Base-by-base conservation (phyloP, 495 filamentous ascomycete species). In the Xylaria longipes region DNA sequence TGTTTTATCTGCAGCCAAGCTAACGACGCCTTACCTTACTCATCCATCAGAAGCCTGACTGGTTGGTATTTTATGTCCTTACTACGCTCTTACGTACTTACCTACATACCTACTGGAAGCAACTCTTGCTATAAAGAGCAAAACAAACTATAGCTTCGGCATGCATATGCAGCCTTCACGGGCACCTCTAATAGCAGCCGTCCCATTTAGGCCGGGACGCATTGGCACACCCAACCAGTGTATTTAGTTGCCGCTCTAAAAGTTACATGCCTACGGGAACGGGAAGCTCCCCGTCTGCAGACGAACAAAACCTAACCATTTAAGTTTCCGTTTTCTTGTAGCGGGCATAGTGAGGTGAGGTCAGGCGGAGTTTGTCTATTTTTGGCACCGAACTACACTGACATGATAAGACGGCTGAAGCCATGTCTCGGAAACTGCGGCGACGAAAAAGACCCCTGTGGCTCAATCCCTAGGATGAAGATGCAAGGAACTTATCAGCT, bases 11-110 rank as follows among this genome's bases (percentile, higher is more conserved):
- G 22, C 33, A 61, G 60, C 60, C 58, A 64, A 64, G 37, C 61
- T 39, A 45, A 6, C 22, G 7, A 20, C 14, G 31, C 17, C n/a
- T 60, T 22, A 9, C 17, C 41, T 33, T 46, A 46, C 62, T 46
- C 25, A 65, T 65, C 62, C 25, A 65, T 65, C 62, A 46, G 60
- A 65, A 45, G 39, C 41, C 35, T 37, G 8, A 60, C 31, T 60
- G 57, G 31, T 37, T 22, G 31, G 25, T 4, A 31, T 60, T 12
- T 20, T 22, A 22, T 60, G 25, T 7, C 29, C 57, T 60, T 22
- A 35, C 31, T 58, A 35, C 15, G 50, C 50, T 54, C 50, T 54
- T 54, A 54, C 50, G 50, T 33, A 58, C 29, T 20, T 17, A 35
- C 15, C 17, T n/a, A 60, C 20, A 60, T 17, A 29, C 52, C n/a